Evolutionary conservation across 1,284 basidiomycete species (phyloP).

Genomic region (Ganoderma multipileum): DNA sequence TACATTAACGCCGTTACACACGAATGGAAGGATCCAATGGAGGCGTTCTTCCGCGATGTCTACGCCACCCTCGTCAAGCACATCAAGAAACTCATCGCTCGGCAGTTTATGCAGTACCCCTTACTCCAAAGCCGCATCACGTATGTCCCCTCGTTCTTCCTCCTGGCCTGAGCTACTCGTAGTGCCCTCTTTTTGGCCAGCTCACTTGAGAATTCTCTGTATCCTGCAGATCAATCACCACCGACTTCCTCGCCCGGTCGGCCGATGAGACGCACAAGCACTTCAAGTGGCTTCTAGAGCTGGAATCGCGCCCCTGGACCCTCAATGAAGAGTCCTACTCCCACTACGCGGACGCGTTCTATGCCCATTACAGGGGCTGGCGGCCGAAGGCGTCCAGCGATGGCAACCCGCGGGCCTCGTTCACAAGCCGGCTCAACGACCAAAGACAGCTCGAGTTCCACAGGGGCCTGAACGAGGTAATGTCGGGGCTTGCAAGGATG

Average conservation of each 20-base stretch:
- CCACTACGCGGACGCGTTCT: constrained; percentile 39
- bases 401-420: constrained; percentile 11
- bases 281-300: constrained; percentile 43
- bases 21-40: constrained; percentile 59
- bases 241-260: constrained; percentile 54
- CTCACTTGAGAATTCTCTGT: too few relatives aligned
- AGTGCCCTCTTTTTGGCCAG: too few relatives aligned
- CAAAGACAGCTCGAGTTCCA: constrained; percentile 39
- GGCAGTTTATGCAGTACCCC: constrained; percentile 60
- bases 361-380: constrained; percentile 37
- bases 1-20: constrained; percentile 55
- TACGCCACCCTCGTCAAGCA: constrained; percentile 47
- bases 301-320: constrained; percentile 43
- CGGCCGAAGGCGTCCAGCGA: constrained; percentile 20
- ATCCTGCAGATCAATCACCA: constrained; percentile 49
- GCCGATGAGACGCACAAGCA: constrained; percentile 47
- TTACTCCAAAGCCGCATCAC: constrained; percentile 58
- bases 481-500: constrained; percentile 51
- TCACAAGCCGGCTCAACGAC: constrained; percentile 17
- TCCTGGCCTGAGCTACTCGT: too few relatives aligned
- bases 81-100: constrained; percentile 48
- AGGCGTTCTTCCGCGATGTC: constrained; percentile 54
- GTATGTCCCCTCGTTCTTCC: constrained; percentile 44
- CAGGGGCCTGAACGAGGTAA: constrained; percentile 45
- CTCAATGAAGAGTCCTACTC: constrained; percentile 42